Percentiles rank a stretch among this genome's conserved stretches.
These are phyloP conservation scores for Candida tammaniensis DNA, from an alignment of 805 yeast genomes.

Conservation along the genomic window DNA sequence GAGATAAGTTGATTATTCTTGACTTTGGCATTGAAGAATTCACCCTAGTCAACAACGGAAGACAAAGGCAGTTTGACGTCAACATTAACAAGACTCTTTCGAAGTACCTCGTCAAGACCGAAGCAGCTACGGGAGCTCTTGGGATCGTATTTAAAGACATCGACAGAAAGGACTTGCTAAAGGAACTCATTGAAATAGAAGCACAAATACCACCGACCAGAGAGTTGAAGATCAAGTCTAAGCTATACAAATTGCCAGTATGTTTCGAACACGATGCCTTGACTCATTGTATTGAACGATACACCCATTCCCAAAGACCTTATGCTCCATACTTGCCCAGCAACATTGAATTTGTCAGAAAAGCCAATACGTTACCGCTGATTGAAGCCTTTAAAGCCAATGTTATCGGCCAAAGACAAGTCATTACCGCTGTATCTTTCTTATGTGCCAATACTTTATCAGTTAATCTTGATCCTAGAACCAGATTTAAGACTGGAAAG, in stretches of 20 bases:
- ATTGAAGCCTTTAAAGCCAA: conserved; percentile 75
- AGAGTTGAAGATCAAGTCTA: conserved; percentile 81
- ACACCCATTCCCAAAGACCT: conserved; percentile 90
- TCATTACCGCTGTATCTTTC: conserved; percentile 93
- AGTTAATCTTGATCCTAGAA: conserved; percentile 95
- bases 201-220: conserved; percentile 64
- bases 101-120: conserved; percentile 13
- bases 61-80: conserved; percentile 24
- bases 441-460: conserved; percentile 98
- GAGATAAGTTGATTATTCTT: conserved; percentile 27
- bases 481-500: conserved; percentile 85
- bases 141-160: conserved; percentile 22
- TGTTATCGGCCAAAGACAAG: conserved; percentile 85
- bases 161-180: conserved; percentile 59
- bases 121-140: conserved; percentile 16
- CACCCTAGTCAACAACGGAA: conserved; percentile 27
- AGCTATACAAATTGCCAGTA: conserved; percentile 83
- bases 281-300: conserved; percentile 82
- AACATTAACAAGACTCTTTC: conserved; percentile 3
- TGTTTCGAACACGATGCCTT: conserved; percentile 93
- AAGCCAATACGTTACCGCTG: conserved; percentile 75
- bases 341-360: conserved; percentile 90
- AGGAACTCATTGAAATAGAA: conserved; percentile 69
- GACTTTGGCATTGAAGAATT: conserved; percentile 28
- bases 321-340: conserved; percentile 97